Conservation (phyloP, 768 basidiomycete genomes). For the Lentinula boryana region DNA sequence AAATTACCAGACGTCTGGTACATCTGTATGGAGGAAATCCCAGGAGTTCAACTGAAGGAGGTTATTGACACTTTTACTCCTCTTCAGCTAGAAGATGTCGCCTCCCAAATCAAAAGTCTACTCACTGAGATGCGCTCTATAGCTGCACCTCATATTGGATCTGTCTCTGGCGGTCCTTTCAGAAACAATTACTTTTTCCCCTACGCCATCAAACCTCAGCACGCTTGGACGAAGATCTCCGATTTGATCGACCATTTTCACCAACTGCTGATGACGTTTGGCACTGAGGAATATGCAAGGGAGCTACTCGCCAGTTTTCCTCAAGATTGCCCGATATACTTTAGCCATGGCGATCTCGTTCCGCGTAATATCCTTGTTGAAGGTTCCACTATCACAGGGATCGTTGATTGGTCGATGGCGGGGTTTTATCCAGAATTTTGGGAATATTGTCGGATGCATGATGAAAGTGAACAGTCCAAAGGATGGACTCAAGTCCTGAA, state of each 20-base stretch:
- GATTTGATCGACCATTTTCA: conserved; percentile 17
- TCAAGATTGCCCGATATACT: background rate
- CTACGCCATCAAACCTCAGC: conserved; percentile 1
- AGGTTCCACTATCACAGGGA: conserved; percentile 9
- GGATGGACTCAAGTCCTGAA: conserved; percentile 4
- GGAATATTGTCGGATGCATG: conserved; percentile 10
- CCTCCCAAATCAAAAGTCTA: conserved; percentile 14
- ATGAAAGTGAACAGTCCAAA: background rate
- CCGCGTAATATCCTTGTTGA: conserved; percentile 10
- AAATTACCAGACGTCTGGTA: conserved; percentile 16
- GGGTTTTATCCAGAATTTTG: conserved; percentile 12
- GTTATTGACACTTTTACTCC: conserved; percentile 18
- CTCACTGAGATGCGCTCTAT: conserved; percentile 13
- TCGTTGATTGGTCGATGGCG: conserved; percentile 12
- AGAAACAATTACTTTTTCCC: conserved; percentile 13
- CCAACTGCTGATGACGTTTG: conserved; percentile 13
- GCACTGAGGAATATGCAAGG: conserved; percentile 13
- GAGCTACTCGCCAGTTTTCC: conserved; percentile 6
- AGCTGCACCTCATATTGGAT: conserved; percentile 11
- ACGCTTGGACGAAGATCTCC: conserved; percentile 12
- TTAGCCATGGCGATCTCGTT: conserved; percentile 8
- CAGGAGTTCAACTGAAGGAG: conserved; percentile 18
- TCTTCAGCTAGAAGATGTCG: conserved; percentile 16
- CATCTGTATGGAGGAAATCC: conserved; percentile 21
- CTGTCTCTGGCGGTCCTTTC: conserved; percentile 17